Base-by-base conservation (phyloP, 2,329 filamentous ascomycete species). In the Trichoderma atrobrunneum region DNA sequence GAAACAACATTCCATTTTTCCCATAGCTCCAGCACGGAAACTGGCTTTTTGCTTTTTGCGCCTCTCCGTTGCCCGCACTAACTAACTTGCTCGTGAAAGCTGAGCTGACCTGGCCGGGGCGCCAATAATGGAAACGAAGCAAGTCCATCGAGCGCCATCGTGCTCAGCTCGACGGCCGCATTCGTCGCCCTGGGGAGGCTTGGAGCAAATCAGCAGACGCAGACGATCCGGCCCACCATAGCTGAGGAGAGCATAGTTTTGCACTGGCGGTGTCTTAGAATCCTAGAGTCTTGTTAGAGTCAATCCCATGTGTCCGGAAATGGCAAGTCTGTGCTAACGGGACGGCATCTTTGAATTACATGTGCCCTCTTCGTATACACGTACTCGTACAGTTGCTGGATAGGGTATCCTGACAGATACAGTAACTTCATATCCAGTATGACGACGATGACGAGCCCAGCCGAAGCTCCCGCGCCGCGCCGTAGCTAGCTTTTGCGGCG, bases 121-220 rank as follows among this genome's bases (percentile, higher is more conserved):
- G 36, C 18, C 51, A 54, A 67, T 39, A 59, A 59, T n/a, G 51
- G 39, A 30, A 43, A 43, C 39, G 39, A 43, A 18, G 7, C 26
- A 34, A 39, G 34, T 43, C 51, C 32, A 57, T 59, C 54, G 32
- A 32, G 39, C 63, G 63, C 64, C 64, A 28, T 36, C 24, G 34
- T 34, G 30, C 32, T 57, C 56, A 68, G 54, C 65, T 48, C 43
- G 10, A 68, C 65, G 54, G 65, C 65, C 65, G 65, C 65, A 51
- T 60, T 51, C 28, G 54, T 68, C 65, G 65, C 56, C 56, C 21
- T 16, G 54, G 24, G 65, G 56, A 51, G 56, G 65, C 54, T 57
- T 67, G 48, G 36, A 34, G 65, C 65, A 68, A 67, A 68, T 68
- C 65, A 68, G 65, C 65, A 59, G 62, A 65, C 62, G 28, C 21